phyloP scores from a whole-genome alignment of 2,329 filamentous ascomycete genomes.

The Onygena corvina region DNA sequence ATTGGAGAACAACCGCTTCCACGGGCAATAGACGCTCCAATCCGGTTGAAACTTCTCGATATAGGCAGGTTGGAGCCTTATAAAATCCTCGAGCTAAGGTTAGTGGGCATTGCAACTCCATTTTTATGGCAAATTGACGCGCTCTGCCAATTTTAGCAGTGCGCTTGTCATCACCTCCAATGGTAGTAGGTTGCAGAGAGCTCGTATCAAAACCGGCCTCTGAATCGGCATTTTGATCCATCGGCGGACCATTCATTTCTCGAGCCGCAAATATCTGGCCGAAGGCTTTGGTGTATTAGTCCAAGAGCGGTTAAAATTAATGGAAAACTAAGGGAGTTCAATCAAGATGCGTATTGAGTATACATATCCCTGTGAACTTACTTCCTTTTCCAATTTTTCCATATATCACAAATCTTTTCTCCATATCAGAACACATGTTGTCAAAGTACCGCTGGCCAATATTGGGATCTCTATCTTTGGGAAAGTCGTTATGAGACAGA shows the following conservation, averaged over 20 bases:
- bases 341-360: neutral
- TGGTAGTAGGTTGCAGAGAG: neutral
- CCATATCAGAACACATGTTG: slow-evolving; percentile 6
- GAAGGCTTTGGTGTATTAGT: neutral
- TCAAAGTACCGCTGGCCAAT: neutral
- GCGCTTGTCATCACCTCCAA: neutral
- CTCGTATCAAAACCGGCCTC: neutral
- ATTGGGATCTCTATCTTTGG: neutral
- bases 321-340: neutral
- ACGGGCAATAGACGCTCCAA: slow-evolving; percentile 17
- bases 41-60: slow-evolving; percentile 3
- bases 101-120: slow-evolving; percentile 1
- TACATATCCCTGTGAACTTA: slow-evolving; percentile 1
- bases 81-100: neutral
- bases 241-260: neutral
- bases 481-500: neutral
- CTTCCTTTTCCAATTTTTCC: slow-evolving; percentile 11
- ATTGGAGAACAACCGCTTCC: slow-evolving; percentile 22
- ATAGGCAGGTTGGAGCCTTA: slow-evolving; percentile 7
- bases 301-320: neutral
- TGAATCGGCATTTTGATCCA: neutral
- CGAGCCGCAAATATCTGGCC: neutral
- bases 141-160: neutral
- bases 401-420: slow-evolving; percentile 10
- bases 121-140: slow-evolving; percentile 11